phyloP scores from a whole-genome alignment of 768 basidiomycete species.

The Mycena venus region DNA sequence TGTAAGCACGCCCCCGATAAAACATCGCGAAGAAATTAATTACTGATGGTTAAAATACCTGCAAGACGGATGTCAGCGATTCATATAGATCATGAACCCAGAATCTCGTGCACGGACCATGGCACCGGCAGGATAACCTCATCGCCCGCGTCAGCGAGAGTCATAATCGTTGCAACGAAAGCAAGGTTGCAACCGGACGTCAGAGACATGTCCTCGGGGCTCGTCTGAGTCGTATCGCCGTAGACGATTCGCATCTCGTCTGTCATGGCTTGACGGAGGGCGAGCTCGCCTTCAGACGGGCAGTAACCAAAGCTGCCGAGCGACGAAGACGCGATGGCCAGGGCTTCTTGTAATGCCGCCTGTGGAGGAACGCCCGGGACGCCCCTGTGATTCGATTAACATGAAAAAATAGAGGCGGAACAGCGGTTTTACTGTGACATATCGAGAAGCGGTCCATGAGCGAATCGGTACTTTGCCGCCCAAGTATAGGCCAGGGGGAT shows the following conservation, averaged over 20 bases:
- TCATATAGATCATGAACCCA: not conserved
- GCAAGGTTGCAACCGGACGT: slow-evolving; percentile 84
- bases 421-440: slow-evolving; percentile 68
- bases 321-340: slow-evolving; percentile 60
- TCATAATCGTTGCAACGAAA: slow-evolving; percentile 73
- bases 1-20: not conserved
- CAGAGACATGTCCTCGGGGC: slow-evolving; percentile 70
- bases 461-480: slow-evolving; percentile 59
- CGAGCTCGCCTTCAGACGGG: slow-evolving; percentile 68
- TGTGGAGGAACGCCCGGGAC: slow-evolving; percentile 79
- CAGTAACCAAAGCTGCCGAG: slow-evolving; percentile 68
- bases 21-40: slow-evolving; percentile 24
- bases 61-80: not conserved
- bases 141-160: slow-evolving; percentile 76
- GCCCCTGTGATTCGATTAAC: slow-evolving; percentile 67
- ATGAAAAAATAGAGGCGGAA: not conserved
- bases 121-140: slow-evolving; percentile 82
- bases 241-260: slow-evolving; percentile 76
- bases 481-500: slow-evolving; percentile 73
- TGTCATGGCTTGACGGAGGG: slow-evolving; percentile 64
- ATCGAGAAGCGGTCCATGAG: slow-evolving; percentile 67
- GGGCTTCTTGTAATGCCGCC: slow-evolving; percentile 58
- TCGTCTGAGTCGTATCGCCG: slow-evolving; percentile 61
- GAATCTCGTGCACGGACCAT: slow-evolving; percentile 56
- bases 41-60: slow-evolving; percentile 81